Base-by-base conservation (phyloP, 345 rosid genomes). In the Citrus trifoliata region DNA sequence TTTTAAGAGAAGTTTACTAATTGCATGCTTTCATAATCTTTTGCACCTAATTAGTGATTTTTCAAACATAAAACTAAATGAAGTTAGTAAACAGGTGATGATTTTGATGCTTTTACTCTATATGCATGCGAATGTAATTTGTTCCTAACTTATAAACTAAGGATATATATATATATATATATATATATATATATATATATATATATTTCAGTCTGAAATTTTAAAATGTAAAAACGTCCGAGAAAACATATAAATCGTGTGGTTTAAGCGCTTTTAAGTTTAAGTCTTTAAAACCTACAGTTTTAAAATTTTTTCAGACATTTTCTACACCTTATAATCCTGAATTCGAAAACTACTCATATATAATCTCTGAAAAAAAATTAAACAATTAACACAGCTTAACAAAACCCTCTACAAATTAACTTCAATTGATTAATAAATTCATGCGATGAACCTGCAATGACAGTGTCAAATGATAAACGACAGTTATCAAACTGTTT, bases 301-400 rank as follows among this genome's bases (percentile, higher is more conserved):
- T 30, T 32, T 32, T 32, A 3, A 32, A 30, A 0, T 3, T 32
- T 32, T 32, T 32, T 2, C 4, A 0, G 0, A 32, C 0, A 32
- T 32, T 32, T 32, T 32, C 33, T 4, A 0, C 33, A 32, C 33
- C 4, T 32, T 32, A 32, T 32, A 0, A 32, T 32, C 4, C 4
- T 32, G 33, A 32, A 32, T 0, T 32, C 0, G 0, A 32, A 32
- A 32, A 32, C 33, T 32, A 32, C 33, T 32, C 33, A 32, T 32
- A 3, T 3, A 32, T 32, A 32, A 32, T 4, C 24, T 66, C 10
- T 28, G 18, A 14, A 13, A 12, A 33, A 25, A 0, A n/a, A 14
- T 62, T 30, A 27, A 62, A 25, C 18, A 14, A 62, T 28, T 1
- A 62, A 18, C 18, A 4, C 13, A 46, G 51, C 22, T 18, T 1